Evolutionary conservation across 2,329 filamentous ascomycete genomes (phyloP).

Genomic region (Fusarium chlamydosporum): DNA sequence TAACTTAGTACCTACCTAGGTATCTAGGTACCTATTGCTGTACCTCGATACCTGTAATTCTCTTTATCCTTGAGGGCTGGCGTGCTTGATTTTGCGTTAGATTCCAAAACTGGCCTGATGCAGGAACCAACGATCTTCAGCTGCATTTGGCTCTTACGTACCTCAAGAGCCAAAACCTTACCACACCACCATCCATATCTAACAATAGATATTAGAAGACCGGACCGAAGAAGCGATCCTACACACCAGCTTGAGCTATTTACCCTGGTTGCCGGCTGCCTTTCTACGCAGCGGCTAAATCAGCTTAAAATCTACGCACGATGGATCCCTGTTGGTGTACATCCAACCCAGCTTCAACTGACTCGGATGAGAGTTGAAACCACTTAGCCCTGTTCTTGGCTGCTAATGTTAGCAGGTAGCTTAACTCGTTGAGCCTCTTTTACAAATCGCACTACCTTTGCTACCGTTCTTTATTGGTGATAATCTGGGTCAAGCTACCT

Average conservation of each 20-base stretch:
- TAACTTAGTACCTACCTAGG: too few species aligned
- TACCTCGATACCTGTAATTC: background rate
- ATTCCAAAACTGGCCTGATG: constrained; percentile 19
- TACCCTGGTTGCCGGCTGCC: constrained; percentile 24
- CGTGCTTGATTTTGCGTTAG: constrained; percentile 3
- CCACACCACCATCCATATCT: constrained; percentile 12
- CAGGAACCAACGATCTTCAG: constrained; percentile 25
- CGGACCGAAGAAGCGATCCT: constrained; percentile 30
- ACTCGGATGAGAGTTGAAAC: constrained; percentile 48
- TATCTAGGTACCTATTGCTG: too few species aligned
- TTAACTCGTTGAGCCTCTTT: constrained; percentile 34
- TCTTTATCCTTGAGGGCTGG: background rate
- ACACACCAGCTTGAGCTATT: constrained; percentile 31
- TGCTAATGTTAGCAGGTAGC: constrained; percentile 8
- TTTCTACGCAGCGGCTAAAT: constrained; percentile 37
- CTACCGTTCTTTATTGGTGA: background rate
- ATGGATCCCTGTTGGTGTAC: constrained; percentile 36
- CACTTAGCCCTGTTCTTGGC: constrained; percentile 36
- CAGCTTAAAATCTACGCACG: constrained; percentile 45
- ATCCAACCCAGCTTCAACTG: constrained; percentile 22
- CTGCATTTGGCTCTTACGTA: constrained; percentile 3
- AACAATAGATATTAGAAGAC: constrained; percentile 33
- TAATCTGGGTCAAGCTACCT: constrained; percentile 23
- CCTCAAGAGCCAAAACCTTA: constrained; percentile 17
- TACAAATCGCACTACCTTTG: constrained; percentile 22